These are phyloP conservation scores for Neocucurbitaria cava DNA, from an alignment of 2,329 filamentous ascomycete genomes.

Conservation along the genomic window DNA sequence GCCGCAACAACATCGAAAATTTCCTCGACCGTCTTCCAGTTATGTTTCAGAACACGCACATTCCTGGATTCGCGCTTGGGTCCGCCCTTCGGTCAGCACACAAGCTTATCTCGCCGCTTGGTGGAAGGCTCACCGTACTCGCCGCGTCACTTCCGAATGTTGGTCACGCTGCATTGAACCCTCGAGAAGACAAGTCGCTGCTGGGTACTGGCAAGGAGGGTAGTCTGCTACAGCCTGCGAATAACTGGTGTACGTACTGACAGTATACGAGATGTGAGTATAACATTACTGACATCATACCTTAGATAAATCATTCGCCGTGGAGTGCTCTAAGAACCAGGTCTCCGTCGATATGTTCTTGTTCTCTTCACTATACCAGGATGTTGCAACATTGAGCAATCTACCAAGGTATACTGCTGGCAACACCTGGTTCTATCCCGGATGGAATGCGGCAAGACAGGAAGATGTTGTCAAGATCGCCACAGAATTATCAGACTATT, in stretches of 20 bases:
- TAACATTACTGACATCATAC: too few species aligned
- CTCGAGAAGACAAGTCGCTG: constrained; percentile 95
- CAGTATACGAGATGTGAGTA: too few species aligned
- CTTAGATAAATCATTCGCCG: constrained; percentile 99
- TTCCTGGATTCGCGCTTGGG: constrained; percentile 89
- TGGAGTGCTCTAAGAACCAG: constrained; percentile 98
- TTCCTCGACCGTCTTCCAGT: constrained; percentile 90
- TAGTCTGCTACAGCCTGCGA: constrained; percentile 84
- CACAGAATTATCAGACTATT: constrained; percentile 92
- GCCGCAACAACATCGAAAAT: constrained; percentile 86
- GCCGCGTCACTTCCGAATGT: constrained; percentile 89
- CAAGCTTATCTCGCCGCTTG: constrained; percentile 92
- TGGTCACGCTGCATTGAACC: constrained; percentile 83
- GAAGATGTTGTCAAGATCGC: constrained; percentile 99
- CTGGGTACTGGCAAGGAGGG: constrained; percentile 94
- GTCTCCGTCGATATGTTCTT: constrained; percentile 73
- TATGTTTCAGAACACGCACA: constrained; percentile 97
- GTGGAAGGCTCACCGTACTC: constrained; percentile 92
- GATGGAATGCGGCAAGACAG: constrained; percentile 91
- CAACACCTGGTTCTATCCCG: constrained; percentile 98
- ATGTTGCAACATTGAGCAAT: constrained; percentile 95
- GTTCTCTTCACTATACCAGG: constrained; percentile 68
- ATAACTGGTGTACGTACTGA: constrained; percentile 75
- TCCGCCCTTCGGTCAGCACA: constrained; percentile 91
- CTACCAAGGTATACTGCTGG: constrained; percentile 95